phyloP scores from a whole-genome alignment of 345 rosid species.

The Eucalyptus globulus region DNA sequence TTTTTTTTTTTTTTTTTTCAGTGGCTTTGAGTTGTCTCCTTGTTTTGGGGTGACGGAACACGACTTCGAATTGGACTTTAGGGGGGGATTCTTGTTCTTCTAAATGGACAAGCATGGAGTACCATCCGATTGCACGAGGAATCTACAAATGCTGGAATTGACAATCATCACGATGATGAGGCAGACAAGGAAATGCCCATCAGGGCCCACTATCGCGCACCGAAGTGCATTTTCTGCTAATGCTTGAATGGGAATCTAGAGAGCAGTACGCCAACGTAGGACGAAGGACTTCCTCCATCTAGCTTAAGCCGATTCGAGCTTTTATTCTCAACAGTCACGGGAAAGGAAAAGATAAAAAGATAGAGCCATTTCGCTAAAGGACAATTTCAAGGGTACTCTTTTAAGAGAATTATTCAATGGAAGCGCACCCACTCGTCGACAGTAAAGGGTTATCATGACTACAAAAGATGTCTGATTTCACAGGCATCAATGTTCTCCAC shows the following conservation, averaged over 20 bases:
- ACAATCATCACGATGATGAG: not conserved
- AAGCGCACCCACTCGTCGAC: not conserved
- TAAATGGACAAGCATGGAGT: not conserved
- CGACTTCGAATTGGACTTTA: not conserved
- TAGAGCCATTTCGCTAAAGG: not conserved
- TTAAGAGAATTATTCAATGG: not conserved
- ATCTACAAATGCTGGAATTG: not conserved
- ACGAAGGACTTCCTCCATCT: not conserved
- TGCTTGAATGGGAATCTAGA: not conserved
- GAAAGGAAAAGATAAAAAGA: not conserved
- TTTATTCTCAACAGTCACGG: not conserved
- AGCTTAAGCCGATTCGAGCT: not conserved
- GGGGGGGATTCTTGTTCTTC: not conserved
- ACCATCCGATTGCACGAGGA: not conserved
- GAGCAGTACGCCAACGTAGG: not conserved
- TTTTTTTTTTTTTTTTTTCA: not conserved
- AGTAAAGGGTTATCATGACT: not conserved
- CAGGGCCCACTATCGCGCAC: not conserved
- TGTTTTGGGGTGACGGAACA: not conserved
- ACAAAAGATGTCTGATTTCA: not conserved
- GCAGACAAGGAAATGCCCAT: not conserved
- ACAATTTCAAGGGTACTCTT: not conserved
- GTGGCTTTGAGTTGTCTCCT: not conserved
- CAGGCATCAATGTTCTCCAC: not conserved
- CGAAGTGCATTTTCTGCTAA: not conserved